Percentiles rank a stretch among this genome's conserved stretches.
Conservation (phyloP, 2,329 filamentous ascomycete species). For the Neofusicoccum sp. region DNA sequence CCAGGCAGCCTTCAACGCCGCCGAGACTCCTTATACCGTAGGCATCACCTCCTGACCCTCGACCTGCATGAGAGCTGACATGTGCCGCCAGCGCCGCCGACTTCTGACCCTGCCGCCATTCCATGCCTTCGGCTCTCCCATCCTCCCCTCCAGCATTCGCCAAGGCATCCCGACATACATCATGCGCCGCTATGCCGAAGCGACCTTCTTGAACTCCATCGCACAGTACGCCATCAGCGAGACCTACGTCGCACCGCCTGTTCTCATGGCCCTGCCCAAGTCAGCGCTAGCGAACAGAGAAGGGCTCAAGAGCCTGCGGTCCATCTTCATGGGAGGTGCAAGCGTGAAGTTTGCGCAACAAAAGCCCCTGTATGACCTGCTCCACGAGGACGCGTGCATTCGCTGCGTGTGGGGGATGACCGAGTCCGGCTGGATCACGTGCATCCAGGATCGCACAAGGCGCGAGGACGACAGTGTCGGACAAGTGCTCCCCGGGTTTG, state of each 20-base stretch:
- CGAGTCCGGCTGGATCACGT: conserved; percentile 46
- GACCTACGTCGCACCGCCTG: conserved; percentile 48
- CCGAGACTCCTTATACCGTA: not conserved
- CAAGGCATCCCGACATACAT: conserved; percentile 48
- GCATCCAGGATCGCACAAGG: conserved; percentile 6
- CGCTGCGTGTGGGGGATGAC: conserved; percentile 57
- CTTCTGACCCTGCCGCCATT: conserved; percentile 50
- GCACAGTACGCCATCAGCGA: conserved; percentile 48
- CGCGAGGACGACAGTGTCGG: conserved; percentile 17
- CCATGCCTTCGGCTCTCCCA: conserved; percentile 50
- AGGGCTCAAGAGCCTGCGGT: conserved; percentile 44
- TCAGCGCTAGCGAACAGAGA: conserved; percentile 32
- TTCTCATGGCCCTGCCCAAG: conserved; percentile 31
- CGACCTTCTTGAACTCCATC: conserved; percentile 41
- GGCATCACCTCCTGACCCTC: not conserved
- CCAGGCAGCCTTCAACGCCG: conserved; percentile 9
- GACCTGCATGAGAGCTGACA: not conserved
- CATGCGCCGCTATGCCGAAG: conserved; percentile 46
- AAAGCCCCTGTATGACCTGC: conserved; percentile 42
- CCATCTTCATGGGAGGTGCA: conserved; percentile 51
- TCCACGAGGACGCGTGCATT: conserved; percentile 43
- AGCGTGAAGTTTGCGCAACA: conserved; percentile 12
- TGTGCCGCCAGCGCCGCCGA: conserved; percentile 31
- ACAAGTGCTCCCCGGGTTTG: conserved; percentile 8
- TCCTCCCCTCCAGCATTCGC: conserved; percentile 48